phyloP scores from a whole-genome alignment of 1,139 yeast genomes.

The Hanseniaspora sp. region DNA sequence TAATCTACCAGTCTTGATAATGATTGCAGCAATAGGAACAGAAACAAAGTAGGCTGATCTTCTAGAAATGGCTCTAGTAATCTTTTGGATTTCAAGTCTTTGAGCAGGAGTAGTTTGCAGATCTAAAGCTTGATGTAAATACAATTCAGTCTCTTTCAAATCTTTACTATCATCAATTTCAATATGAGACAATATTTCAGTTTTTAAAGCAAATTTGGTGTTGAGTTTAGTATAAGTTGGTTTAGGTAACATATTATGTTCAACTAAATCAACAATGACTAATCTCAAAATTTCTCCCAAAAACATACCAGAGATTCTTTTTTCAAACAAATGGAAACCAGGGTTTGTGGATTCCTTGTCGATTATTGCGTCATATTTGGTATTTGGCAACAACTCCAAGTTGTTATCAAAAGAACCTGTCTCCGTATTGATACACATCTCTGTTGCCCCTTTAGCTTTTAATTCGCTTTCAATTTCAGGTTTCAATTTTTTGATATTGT shows the following conservation, averaged over 20 bases:
- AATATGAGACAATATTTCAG: constrained; percentile 73
- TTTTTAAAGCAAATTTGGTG: constrained; percentile 59
- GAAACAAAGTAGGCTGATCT: constrained; percentile 83
- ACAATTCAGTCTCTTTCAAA: constrained; percentile 53
- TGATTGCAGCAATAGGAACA: constrained; percentile 75
- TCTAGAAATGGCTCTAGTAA: constrained; percentile 67
- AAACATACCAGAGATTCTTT: constrained; percentile 88
- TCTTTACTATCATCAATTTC: constrained; percentile 71
- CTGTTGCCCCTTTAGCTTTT: constrained; percentile 39
- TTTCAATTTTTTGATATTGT: constrained; percentile 55
- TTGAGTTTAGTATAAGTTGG: constrained; percentile 41
- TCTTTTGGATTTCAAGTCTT: constrained; percentile 54
- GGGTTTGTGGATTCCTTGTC: constrained; percentile 69
- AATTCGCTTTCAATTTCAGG: constrained; percentile 32
- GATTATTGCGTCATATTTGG: constrained; percentile 59
- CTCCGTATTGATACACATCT: constrained; percentile 89
- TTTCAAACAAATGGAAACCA: constrained; percentile 83
- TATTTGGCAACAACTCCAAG: constrained; percentile 56
- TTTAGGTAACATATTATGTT: constrained; percentile 44
- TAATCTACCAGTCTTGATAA: constrained; percentile 46
- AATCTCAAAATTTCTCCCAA: constrained; percentile 79
- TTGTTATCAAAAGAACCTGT: constrained; percentile 95
- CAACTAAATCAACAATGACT: constrained; percentile 54
- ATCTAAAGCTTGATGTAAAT: constrained; percentile 53
- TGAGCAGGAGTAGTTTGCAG: constrained; percentile 58